Evolutionary conservation across 2,329 filamentous ascomycete species (phyloP), one percentile per base, ranked within the genome.

Genomic region (Paracoccidioides lutzii): DNA sequence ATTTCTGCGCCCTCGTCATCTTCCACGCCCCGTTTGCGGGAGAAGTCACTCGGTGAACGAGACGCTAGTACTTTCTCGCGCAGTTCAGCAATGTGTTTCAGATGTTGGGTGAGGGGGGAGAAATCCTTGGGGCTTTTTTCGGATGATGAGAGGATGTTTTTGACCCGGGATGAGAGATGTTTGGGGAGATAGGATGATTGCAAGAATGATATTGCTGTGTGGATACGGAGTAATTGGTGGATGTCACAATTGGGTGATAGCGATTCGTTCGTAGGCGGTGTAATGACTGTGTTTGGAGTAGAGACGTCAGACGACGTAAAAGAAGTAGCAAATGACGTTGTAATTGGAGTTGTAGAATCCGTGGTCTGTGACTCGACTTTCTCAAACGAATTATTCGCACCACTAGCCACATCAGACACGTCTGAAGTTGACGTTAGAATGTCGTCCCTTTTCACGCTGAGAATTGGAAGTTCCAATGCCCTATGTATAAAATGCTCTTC

Each of bases 401-500:
- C 59, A 28, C 66, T 38, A 52, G 61, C 32, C 44, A 59, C 4
- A 54, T 58, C 22, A 63, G 57, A 15, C 66, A 59, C n/a, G 64
- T 59, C 5, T n/a, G 51, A 69, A 9, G 70, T 55, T 15, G 56
- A 69, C 56, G 65, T 67, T 38, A n/a, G 46, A 28, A 49, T 22
- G 42, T 81, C 75, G 55, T 83, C 78, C 48, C 81, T 77, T 64
- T 78, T 84, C 43, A 90, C 76, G 37, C 81, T 81, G 62, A 88
- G 74, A 45, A 95, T 75, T 0, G 93, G 91, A 4, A 83, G 80
- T 62, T 93, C 87, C 4, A 98, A 75, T 2, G 80, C 80, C 64
- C 85, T 85, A 53, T 78, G 80, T 7, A 98, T 82, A 62, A 95
- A 94, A 44, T 81, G 84, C 49, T 93, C 87, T 66, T 96, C 91